Evolutionary conservation across 768 basidiomycete genomes (phyloP), one percentile per base, ranked within the genome.

Genomic region (Boletus subparvulus): DNA sequence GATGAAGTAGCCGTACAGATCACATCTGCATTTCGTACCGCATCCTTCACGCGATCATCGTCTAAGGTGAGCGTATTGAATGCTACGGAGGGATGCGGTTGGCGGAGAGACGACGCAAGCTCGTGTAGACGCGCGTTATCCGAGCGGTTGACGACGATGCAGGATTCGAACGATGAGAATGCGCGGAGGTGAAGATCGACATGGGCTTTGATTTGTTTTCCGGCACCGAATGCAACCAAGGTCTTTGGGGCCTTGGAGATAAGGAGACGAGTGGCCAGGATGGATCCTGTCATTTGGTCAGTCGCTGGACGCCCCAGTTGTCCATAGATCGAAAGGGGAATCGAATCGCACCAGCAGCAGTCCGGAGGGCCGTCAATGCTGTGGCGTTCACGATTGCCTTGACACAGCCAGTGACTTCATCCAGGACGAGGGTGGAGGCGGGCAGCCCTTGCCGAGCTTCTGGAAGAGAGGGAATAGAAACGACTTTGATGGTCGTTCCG

Each of bases 401-500:
- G n/a, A 86, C 80, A 0, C 74, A 73, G 1, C 93, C 93, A 0
- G 82, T 85, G 2, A 57, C 62, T 59, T 92, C 88, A 65, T 94
- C 85, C 11, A 96, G 64, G 3, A 94, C 79, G 41, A 93, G 68
- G 0, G 90, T 95, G 0, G 85, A 86, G 0, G 80, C 92, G 7
- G 92, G 89, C 19, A 96, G 66, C 0, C 94, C 93, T 3, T 75
- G 68, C 19, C 60, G 64, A 44, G 79, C 79, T 2, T 65, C 75
- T 1, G 70, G 52, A 1, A 60, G 61, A 4, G 71, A 74, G 0
- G 93, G 93, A 2, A 93, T 78, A 30, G 84, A 87, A 4, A 92
- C 93, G n/a, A 92, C 80, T 71, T 97, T 95, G 57, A 92, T 77
- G 3, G 87, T 74, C 1, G 88, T 87, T 2, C 84, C 85, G n/a